Conservation (phyloP, 2,329 filamentous ascomycete genomes). For the Talaromyces pinophilus region DNA sequence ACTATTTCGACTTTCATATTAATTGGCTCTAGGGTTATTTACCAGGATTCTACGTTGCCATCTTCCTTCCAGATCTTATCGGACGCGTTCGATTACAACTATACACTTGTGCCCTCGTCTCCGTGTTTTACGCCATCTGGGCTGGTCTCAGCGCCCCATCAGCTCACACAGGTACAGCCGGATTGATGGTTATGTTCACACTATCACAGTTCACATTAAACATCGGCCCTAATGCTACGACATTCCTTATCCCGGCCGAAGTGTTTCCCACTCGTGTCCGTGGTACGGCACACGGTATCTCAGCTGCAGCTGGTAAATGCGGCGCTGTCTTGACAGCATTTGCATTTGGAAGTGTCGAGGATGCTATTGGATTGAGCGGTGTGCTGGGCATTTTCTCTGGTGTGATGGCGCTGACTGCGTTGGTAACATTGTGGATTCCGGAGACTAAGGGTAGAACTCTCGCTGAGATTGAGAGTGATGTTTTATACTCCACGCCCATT, state of each 20-base stretch:
- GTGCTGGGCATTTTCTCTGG: not conserved
- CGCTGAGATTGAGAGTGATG: not conserved
- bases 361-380: not conserved
- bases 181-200: not conserved
- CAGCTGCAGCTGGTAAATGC: not conserved
- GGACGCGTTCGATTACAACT: not conserved
- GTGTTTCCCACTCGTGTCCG: not conserved
- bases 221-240: not conserved
- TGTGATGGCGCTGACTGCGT: not conserved
- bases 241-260: not conserved
- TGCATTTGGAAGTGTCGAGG: not conserved
- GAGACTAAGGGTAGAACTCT: not conserved
- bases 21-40: not conserved
- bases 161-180: not conserved
- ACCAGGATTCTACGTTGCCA: not conserved
- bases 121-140: not conserved
- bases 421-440: not conserved
- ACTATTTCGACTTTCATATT: no score
- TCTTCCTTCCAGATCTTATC: not conserved
- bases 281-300: not conserved
- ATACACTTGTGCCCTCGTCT: not conserved
- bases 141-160: not conserved
- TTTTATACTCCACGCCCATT: not conserved
- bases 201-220: not conserved
- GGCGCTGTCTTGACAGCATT: not conserved